These are phyloP conservation scores for Diaporthe vexans DNA, from an alignment of 2,329 filamentous ascomycete species.

Conservation along the genomic window DNA sequence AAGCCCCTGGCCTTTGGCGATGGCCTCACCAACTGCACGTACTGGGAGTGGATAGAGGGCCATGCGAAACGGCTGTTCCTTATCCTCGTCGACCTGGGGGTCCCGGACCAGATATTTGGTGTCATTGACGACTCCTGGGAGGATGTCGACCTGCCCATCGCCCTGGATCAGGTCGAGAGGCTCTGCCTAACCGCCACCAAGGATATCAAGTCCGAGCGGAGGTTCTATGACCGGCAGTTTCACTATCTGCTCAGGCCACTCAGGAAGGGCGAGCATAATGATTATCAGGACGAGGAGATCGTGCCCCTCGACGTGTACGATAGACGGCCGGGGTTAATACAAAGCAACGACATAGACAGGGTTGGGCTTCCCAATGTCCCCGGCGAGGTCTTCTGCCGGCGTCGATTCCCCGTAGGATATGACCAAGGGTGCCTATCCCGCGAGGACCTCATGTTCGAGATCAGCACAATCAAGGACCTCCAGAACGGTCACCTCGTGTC, in stretches of 20 bases:
- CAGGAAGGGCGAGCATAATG: conserved; percentile 70
- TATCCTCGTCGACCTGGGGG: conserved; percentile 77
- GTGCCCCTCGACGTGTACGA: conserved; percentile 78
- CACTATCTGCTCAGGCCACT: conserved; percentile 77
- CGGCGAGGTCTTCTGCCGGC: conserved; percentile 69
- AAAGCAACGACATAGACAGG: conserved; percentile 63
- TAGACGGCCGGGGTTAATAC: conserved; percentile 61
- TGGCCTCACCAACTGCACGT: conserved; percentile 78
- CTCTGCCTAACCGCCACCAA: conserved; percentile 71
- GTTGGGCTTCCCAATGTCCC: conserved; percentile 75
- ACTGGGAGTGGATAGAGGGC: conserved; percentile 82
- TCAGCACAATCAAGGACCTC: conserved; percentile 70
- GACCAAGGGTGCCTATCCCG: conserved; percentile 59
- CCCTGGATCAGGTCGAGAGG: conserved; percentile 74
- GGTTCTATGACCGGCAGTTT: conserved; percentile 80
- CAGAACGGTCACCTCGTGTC: conserved; percentile 79
- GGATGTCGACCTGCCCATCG: conserved; percentile 80
- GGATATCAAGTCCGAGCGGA: conserved; percentile 75
- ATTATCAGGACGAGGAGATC: conserved; percentile 76
- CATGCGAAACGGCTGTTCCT: conserved; percentile 80
- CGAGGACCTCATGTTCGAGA: conserved; percentile 72
- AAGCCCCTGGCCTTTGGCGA: conserved; percentile 76
- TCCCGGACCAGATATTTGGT: conserved; percentile 81
- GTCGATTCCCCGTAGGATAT: conserved; percentile 67
- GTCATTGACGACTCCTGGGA: conserved; percentile 84